Evolutionary conservation across 148 eudicot species (phyloP), one percentile per base, ranked within the genome.

Genomic region (Cornus controversa): DNA sequence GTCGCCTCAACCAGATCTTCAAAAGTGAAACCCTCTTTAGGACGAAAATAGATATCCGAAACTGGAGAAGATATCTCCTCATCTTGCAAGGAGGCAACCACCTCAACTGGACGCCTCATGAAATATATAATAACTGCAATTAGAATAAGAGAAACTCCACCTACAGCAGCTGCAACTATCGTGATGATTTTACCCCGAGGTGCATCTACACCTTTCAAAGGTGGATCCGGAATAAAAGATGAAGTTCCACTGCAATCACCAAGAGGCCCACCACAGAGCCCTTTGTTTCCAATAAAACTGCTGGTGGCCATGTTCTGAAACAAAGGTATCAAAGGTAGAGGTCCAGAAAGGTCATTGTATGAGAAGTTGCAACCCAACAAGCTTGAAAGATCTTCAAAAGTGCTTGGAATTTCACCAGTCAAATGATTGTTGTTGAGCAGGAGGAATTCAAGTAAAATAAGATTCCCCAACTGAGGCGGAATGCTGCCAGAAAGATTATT

Each of bases 41-140:
- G 98, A 80, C 95, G 95, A 70, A 96, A 96, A 84, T 96, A 96
- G 10, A 96, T 87, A 81, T 96, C 99, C 3, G 99, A 90, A 72
- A 86, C 86, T 0, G 90, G 70, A 58, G 94, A 85, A 10, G 84
- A 80, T 28, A 57, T 75, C 11, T 84, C 81, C 26, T 81, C 84
- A 18, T 90, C 98, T 70, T 85, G 88, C 26, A 80, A 37, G 18
- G 92, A 80, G 50, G 85, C 84, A 65, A 76, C 87, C 0, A 74
- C 82, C 34, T 90, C 94, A 79, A 84, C 88, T 15, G 97, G 93
- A 29, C 82, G 86, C 79, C 88, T 83, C 91, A 91, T 88, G 74
- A 85, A 65, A 79, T 87, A 91, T 68, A 96, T 71, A 68, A 96
- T 76, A 1, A 92, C 78, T 5, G 62, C 78, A 66, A 96, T 96